Conservation (phyloP, 805 yeast genomes). For the Suhomyces sp. region DNA sequence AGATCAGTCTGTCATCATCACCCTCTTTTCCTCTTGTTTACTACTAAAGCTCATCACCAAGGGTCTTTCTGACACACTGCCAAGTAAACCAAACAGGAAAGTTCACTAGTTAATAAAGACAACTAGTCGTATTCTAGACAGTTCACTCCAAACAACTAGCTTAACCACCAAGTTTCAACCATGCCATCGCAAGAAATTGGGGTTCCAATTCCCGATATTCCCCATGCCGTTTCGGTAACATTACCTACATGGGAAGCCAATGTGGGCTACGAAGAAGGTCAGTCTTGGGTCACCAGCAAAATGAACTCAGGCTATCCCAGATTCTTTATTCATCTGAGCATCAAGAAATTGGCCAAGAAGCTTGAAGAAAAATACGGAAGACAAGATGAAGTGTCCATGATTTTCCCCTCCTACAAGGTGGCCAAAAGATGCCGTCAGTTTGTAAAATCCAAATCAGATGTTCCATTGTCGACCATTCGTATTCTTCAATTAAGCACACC, state of each 20-base stretch:
- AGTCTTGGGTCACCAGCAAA: slow-evolving; percentile 70
- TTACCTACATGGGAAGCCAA: slow-evolving; percentile 94
- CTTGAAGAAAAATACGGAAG: slow-evolving; percentile 73
- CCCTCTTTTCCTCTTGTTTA: too few relatives aligned
- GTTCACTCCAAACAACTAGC: too few relatives aligned
- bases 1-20: too few relatives aligned
- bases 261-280: slow-evolving; percentile 90
- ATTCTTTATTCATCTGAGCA: slow-evolving; percentile 65
- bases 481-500: slow-evolving; percentile 74
- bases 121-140: too few relatives aligned
- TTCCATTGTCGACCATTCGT: slow-evolving; percentile 39
- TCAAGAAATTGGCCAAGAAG: slow-evolving; percentile 53
- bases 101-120: too few relatives aligned
- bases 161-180: neutral
- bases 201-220: slow-evolving; percentile 83
- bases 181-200: slow-evolving; percentile 58
- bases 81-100: too few relatives aligned
- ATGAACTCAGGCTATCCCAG: slow-evolving; percentile 92
- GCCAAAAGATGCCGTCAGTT: slow-evolving; percentile 87
- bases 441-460: slow-evolving; percentile 45
- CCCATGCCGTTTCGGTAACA: slow-evolving; percentile 93
- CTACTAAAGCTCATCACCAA: too few relatives aligned
- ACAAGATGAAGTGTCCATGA: slow-evolving; percentile 69
- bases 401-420: slow-evolving; percentile 73
- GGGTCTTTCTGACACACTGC: too few relatives aligned